Base-by-base conservation (phyloP, 495 filamentous ascomycete species). In the Thermothielavioides terrestris region DNA sequence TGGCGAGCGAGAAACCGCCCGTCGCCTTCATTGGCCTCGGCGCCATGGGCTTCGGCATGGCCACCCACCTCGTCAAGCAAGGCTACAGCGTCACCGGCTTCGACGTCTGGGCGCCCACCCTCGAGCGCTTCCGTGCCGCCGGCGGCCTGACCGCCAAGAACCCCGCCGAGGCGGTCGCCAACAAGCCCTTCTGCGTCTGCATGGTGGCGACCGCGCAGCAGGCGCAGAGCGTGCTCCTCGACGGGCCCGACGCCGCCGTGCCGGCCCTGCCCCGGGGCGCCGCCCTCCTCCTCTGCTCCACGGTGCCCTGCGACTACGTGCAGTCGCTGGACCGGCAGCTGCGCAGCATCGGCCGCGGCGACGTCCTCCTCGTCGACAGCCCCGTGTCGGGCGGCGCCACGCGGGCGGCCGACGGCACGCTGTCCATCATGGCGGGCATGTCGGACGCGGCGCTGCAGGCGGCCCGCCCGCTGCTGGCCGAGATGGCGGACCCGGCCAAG, bases 41-140 rank as follows among this genome's bases (percentile, higher is more conserved):
- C 54, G 86, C 87, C 68, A 92, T 90, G 87, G 87, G 87, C 59
- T 87, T 86, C 61, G 86, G 86, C 54, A 91, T 90, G 84, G 86
- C 87, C 57, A 83, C 80, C 32, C 77, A 88, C 57, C 79, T 92
- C 38, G 67, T 89, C 54, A 82, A 82, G 57, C 67, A 79, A 36
- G 81, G 80, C 49, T 85, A 83, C 60, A 39, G 68, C 1, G 83
- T 92, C 17, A 85, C 79, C 28, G 85, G 84, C 40, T 92, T 80
- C 62, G 87, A 92, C 60, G 77, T 89, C 49, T 88, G 80, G 71
- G 70, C 69, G 1, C 81, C 84, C n/a, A 80, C 83, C 0, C 72
- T 89, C n/a, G 77, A 84, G 38, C 76, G 74, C 8, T 88, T 92
- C 70, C 63, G 76, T 42, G 68, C 75, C 2, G 83, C 79, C 2